Percentiles rank a stretch among this genome's conserved stretches.
These are phyloP conservation scores for Schwanniomyces occidentalis DNA, from an alignment of 805 yeast genomes.

Conservation along the genomic window DNA sequence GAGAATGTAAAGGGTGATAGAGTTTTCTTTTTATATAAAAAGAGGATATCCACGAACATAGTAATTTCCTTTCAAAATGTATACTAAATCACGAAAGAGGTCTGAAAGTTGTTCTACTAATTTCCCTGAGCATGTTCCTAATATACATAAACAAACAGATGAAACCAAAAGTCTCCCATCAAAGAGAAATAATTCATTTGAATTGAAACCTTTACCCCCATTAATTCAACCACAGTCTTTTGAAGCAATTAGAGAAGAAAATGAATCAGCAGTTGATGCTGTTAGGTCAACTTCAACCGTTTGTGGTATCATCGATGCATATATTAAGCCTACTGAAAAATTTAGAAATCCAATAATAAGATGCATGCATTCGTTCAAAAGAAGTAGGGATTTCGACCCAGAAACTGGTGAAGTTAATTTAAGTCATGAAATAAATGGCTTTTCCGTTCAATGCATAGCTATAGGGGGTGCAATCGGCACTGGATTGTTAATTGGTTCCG, in stretches of 20 bases:
- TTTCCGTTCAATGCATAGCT: constrained; percentile 23
- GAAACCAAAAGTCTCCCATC: constrained; percentile 2
- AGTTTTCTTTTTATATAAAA: too few species aligned
- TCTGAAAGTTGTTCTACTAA: constrained; percentile 1
- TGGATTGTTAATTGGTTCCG: constrained; percentile 25
- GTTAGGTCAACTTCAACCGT: too few species aligned
- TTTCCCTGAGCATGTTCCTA: neutral
- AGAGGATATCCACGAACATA: too few species aligned
- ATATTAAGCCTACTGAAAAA: neutral
- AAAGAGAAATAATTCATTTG: neutral
- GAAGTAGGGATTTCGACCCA: constrained; percentile 4
- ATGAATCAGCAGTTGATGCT: too few species aligned
- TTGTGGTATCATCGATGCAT: too few species aligned
- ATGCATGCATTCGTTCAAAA: constrained; percentile 8
- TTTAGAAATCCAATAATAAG: constrained; percentile 2
- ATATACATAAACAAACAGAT: neutral
- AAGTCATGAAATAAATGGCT: constrained; percentile 6
- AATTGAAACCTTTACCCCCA: neutral
- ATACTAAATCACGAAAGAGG: neutral
- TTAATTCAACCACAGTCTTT: too few species aligned
- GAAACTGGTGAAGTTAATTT: constrained; percentile 4
- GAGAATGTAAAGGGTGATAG: too few species aligned
- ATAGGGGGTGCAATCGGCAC: constrained; percentile 31
- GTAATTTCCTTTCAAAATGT: too few species aligned
- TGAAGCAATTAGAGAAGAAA: too few species aligned